These are phyloP conservation scores for Populus trichocarpa DNA, from an alignment of 441 rosid genomes.

Conservation along the genomic window DNA sequence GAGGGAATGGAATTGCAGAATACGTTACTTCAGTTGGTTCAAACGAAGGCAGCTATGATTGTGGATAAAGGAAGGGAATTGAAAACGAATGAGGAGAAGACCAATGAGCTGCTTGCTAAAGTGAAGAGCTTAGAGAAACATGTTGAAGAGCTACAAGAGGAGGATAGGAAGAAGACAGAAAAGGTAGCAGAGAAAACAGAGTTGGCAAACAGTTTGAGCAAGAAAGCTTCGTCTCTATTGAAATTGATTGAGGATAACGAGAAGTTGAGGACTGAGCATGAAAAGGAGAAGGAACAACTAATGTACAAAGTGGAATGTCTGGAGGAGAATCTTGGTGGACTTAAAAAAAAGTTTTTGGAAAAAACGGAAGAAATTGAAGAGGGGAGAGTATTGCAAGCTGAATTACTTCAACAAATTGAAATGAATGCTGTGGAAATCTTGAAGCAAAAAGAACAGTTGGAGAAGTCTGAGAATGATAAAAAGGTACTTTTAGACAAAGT, in stretches of 20 bases:
- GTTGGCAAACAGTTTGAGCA: conserved; percentile 29
- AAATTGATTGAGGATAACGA: conserved; percentile 28
- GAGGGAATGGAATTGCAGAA: conserved; percentile 46
- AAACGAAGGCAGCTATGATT: conserved; percentile 33
- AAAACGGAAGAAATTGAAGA: conserved; percentile 41
- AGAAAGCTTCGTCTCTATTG: conserved; percentile 32
- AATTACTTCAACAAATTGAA: conserved; percentile 40
- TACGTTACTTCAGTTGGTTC: conserved; percentile 38
- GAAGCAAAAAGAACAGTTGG: conserved; percentile 37
- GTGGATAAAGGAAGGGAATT: conserved; percentile 25
- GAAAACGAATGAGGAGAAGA: conserved; percentile 38
- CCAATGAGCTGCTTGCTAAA: conserved; percentile 35
- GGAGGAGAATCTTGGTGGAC: conserved; percentile 42
- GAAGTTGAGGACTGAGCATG: conserved; percentile 24
- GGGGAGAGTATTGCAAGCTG: conserved; percentile 30
- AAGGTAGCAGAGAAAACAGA: conserved; percentile 32
- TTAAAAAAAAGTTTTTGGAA: conserved; percentile 36
- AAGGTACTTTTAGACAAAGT: conserved; percentile 28
- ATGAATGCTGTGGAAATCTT: conserved; percentile 25
- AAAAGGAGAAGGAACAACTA: conserved; percentile 37
- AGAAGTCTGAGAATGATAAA: conserved; percentile 41
- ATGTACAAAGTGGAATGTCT: conserved; percentile 30
- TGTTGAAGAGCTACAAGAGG: conserved; percentile 39
- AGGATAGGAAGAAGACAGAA: conserved; percentile 33
- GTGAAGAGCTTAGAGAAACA: conserved; percentile 37